Evolutionary conservation across 768 basidiomycete species (phyloP).

Genomic region (Boletus tylopilopsis): DNA sequence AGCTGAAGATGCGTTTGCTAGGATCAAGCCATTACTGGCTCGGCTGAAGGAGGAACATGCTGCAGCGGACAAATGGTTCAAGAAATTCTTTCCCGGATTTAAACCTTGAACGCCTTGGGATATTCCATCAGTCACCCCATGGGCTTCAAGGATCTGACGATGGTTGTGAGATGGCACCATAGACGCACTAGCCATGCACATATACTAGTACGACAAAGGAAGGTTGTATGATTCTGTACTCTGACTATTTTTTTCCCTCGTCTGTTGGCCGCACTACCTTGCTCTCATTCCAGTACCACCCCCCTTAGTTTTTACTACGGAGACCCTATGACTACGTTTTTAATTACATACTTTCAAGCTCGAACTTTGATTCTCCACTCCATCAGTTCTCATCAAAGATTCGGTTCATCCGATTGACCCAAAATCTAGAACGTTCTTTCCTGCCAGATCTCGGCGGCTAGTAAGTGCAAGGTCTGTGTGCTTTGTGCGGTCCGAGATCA

Average conservation of each 20-base stretch:
- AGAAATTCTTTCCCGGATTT: slow-evolving; percentile 29
- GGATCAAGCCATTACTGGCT: slow-evolving; percentile 53
- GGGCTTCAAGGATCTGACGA: slow-evolving; percentile 2
- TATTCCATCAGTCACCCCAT: background rate
- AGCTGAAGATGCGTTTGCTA: slow-evolving; percentile 49
- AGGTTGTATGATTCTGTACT: slow-evolving; percentile 24
- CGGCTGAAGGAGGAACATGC: slow-evolving; percentile 66
- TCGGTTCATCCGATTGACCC: slow-evolving; percentile 3
- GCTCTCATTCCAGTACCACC: slow-evolving; percentile 16
- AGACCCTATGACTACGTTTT: slow-evolving; percentile 24
- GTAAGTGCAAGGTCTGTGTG: no score
- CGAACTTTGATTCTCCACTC: slow-evolving; percentile 14
- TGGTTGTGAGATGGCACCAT: slow-evolving; percentile 12
- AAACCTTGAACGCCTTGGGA: slow-evolving; percentile 1
- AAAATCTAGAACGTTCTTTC: slow-evolving; percentile 8
- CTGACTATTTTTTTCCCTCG: slow-evolving; percentile 16
- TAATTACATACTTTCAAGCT: slow-evolving; percentile 18
- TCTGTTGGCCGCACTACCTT: slow-evolving; percentile 18
- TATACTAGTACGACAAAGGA: slow-evolving; percentile 16
- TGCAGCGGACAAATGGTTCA: slow-evolving; percentile 66
- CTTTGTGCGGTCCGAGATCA: slow-evolving; percentile 1
- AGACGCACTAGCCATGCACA: slow-evolving; percentile 5
- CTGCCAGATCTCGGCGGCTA: slow-evolving; percentile 6
- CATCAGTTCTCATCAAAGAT: slow-evolving; percentile 5
- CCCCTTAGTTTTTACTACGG: slow-evolving; percentile 21